Base-by-base conservation (phyloP, 1,139 yeast species). In the Taphrina communis region DNA sequence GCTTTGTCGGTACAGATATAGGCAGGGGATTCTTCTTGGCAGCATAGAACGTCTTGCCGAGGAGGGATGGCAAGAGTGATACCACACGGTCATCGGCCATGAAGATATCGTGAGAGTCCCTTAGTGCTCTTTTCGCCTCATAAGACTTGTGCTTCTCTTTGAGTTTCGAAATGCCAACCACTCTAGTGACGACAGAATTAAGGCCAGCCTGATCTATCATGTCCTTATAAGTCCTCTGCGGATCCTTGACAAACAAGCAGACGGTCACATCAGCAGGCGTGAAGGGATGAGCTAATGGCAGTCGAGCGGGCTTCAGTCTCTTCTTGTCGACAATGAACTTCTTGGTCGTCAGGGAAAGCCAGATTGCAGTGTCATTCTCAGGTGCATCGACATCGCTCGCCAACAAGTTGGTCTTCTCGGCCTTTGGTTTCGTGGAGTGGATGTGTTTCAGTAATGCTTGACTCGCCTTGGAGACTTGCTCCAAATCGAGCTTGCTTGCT, bases 41-140 rank as follows among this genome's bases (percentile, higher is more conserved):
- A 71, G 82, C 81, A 78, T 88, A 89, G 76, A 92, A 94, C 3
- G 85, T 82, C 79, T 90, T 90, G 65, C 97, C 97, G 73, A 94
- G 81, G 57, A 89, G 80, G 73, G 88, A 86, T 68, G 99, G 99
- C 80, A 93, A 83, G 72, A 90, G 82, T 66, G 92, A 87, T 69
- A 91, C 82, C 62, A 93, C 82, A 52, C 89, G 87, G 74, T 92
- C 97, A 79, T 94, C 98, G 63, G 90, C 87, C 65, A 94, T 78
- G 77, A 94, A 90, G 71, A 92, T 74, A 75, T 93, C 96, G 71
- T 78, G 77, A 57, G 76, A 77, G 41, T 75, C 74, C 12, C 76
- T 73, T 55, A 81, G 77, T 63, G 75, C 77, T 25, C 84, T 75
- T 62, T 80, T 77, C 38, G 82, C 81, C 73, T 81, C 82, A 71